Evolutionary conservation across 2,329 filamentous ascomycete genomes (phyloP).

Genomic region (Colletotrichum sp.): DNA sequence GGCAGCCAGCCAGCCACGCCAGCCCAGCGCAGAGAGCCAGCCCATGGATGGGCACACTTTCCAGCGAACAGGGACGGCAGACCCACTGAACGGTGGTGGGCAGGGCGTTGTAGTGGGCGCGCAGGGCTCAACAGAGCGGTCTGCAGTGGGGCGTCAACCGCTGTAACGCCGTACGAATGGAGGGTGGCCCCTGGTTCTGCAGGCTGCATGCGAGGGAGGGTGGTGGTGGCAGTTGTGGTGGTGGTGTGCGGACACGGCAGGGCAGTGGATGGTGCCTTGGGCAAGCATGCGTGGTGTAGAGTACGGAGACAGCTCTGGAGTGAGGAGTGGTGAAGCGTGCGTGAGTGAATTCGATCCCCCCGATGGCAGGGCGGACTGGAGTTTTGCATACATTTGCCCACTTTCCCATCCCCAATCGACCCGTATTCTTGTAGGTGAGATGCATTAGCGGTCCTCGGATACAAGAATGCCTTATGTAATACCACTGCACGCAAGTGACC

Average conservation of each 20-base stretch:
- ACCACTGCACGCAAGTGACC: background rate
- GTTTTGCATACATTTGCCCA: slow-evolving; percentile 12
- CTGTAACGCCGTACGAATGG: background rate
- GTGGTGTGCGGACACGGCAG: background rate
- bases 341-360: background rate
- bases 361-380: background rate
- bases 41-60: background rate
- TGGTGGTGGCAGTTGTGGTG: background rate
- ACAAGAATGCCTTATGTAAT: background rate
- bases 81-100: background rate
- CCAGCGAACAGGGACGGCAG: background rate
- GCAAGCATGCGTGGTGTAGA: background rate
- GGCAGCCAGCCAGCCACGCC: background rate
- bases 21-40: background rate
- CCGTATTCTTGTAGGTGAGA: background rate
- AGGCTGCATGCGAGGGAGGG: background rate
- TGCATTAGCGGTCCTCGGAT: background rate
- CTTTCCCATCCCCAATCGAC: slow-evolving; percentile 10
- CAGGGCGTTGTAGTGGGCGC: background rate
- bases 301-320: background rate
- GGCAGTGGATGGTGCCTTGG: background rate
- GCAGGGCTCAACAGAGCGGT: background rate
- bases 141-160: background rate
- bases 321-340: background rate
- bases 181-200: background rate